Conservation (phyloP, 176 grass and related monocot species). For the Hordeum vulgare region MorexV3_pseudomolecules_assembly NC_058523.1:545231899-545232398, state of each 20-base stretch:
- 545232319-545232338: conserved; percentile 5
- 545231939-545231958: background rate
- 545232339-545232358: background rate
- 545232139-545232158: conserved; percentile 35
- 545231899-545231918: conserved; percentile 60
- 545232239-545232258: conserved; percentile 57
- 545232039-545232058: conserved; percentile 46
- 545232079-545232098: too few species aligned
- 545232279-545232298: conserved; percentile 98
- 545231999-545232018: background rate
- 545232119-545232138: conserved; percentile 49
- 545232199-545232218: background rate
- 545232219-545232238: conserved; percentile 39
- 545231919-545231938: conserved; percentile 42
- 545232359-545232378: background rate
- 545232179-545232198: background rate
- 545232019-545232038: conserved; percentile 34
- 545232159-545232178: background rate
- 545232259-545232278: conserved; percentile 45
- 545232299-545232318: conserved; percentile 52
- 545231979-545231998: conserved; percentile 52
- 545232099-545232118: background rate
- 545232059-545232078: background rate
- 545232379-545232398: background rate
- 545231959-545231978: conserved; percentile 40